Evolutionary conservation across 495 filamentous ascomycete genomes (phyloP), one percentile per base, ranked within the genome.

Genomic region (Neurospora hispaniola): DNA sequence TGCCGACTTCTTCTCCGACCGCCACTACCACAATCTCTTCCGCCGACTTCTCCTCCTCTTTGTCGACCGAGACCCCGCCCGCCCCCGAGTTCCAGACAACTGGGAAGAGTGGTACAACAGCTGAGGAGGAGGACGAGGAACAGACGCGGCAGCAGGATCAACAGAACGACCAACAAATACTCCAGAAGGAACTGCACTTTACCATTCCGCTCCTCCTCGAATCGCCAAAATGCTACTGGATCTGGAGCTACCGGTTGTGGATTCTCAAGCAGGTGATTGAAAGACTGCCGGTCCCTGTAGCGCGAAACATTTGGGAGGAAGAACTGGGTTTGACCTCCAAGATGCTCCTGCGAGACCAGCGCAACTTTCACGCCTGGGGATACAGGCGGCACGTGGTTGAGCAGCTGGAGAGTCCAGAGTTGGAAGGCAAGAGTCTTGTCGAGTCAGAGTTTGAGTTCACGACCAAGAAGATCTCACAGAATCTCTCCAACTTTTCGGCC

Each of bases 201-300:
- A 88, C 94, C 44, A 86, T 98, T 44, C 93, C 93, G 3, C 86
- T 99, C 14, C 89, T 98, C 44, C 85, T 89, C 42, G 88, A 93
- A 74, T 93, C 88, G 76, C 96, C 96, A 35, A 99, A 99, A 83
- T 98, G 96, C 85, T 99, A 99, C 85, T 98, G 96, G 94, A 93
- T 99, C 59, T 99, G 96, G 96, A 97, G 96, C 80, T 93, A 98
- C 82, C 90, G 96, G n/a, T 81, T 90, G 14, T 98, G 96, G 96
- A 83, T 94, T 1, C 84, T 99, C 20, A 83, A 90, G 68, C 88
- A 93, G 79, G 89, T 89, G 62, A 90, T 90, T 54, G 79, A 82
- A 12, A 84, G 89, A 42, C 85, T 97, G 9, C 86, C 88, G 12
- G 68, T 79, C 5, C 14, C 81, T 0, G 75, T 83, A n/a, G 86